Evolutionary conservation across 371 early-diverging fungal species (phyloP), one percentile per base, ranked within the genome.

Genomic region (Mortierella sp.): DNA sequence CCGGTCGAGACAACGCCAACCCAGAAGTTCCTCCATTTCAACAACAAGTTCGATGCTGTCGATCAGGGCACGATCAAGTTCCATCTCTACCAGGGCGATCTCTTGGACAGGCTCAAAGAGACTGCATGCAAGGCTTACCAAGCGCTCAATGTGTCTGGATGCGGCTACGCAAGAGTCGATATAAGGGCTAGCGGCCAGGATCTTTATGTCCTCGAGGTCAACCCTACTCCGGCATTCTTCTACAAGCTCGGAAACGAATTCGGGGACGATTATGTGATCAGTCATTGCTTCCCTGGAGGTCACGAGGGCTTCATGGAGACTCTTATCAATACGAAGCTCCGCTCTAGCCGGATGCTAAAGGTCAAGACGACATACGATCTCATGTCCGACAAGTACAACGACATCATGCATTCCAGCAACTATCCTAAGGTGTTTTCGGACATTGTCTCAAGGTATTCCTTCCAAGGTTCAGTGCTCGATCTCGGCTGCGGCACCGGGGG

Each of bases 101-200:
- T 73, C 31, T 11, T 55, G 54, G 57, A 73, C 42, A 52, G 24
- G 54, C 73, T 73, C 42, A 73, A 73, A 73, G 73, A 73, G 57
- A 73, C 73, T 55, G 73, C 73, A 38, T 55, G 73, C 73, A 73
- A 73, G 73, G 73, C 73, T 55, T 73, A 55, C 73, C 73, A 38
- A 42, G 73, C 57, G 54, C 73, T 73, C 73, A 50, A 73, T 38
- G 55, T 73, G 73, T 52, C 73, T 52, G 73, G 73, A 73, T 55
- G 73, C 57, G 73, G 73, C 52, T 73, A 73, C 38, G 73, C 73
- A 73, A 73, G 73, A 57, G 31, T 73, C 57, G 73, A 73, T 73
- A 52, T 73, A 55, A 73, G 73, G 55, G 73, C 42, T 31, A 54
- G 57, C 57, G 73, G 42, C 55, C 21, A 73, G 54, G 57, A 52